phyloP scores from a whole-genome alignment of 257 asterid genomes.

The Salvia miltiorrhiza region DNA sequence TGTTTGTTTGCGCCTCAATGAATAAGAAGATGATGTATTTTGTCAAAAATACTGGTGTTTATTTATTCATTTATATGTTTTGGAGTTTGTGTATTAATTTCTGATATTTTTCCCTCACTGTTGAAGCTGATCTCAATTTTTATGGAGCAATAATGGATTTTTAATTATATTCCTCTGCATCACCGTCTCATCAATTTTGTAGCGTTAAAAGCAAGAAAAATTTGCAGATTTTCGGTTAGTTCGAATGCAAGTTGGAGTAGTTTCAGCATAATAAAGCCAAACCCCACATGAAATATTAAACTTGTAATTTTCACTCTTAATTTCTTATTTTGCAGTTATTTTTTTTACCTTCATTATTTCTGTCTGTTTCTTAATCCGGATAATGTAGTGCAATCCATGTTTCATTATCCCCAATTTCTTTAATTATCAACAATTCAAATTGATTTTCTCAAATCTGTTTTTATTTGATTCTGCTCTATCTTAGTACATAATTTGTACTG shows the following conservation, averaged over 20 bases:
- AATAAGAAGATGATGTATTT: slow-evolving; percentile 12
- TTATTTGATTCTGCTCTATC: slow-evolving; percentile 1
- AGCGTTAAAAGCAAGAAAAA: not conserved
- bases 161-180: slow-evolving; percentile 4
- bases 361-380: not conserved
- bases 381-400: not conserved
- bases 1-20: slow-evolving; percentile 37
- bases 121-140: slow-evolving; percentile 16
- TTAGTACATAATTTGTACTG: not conserved
- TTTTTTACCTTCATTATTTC: not conserved
- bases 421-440: not conserved
- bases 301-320: slow-evolving; percentile 20
- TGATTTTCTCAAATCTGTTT: slow-evolving; percentile 2
- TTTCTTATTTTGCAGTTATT: slow-evolving; percentile 14
- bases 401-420: not conserved
- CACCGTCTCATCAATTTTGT: not conserved
- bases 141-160: slow-evolving; percentile 19
- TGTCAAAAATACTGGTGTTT: slow-evolving; percentile 15
- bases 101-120: slow-evolving; percentile 1
- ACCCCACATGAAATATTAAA: not conserved
- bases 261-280: not conserved
- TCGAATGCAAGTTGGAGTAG: not conserved
- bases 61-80: not conserved
- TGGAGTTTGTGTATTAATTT: slow-evolving; percentile 25
- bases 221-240: not conserved